These are phyloP conservation scores for Moringa oleifera DNA, from an alignment of 345 rosid species.

Conservation along the genomic window DNA sequence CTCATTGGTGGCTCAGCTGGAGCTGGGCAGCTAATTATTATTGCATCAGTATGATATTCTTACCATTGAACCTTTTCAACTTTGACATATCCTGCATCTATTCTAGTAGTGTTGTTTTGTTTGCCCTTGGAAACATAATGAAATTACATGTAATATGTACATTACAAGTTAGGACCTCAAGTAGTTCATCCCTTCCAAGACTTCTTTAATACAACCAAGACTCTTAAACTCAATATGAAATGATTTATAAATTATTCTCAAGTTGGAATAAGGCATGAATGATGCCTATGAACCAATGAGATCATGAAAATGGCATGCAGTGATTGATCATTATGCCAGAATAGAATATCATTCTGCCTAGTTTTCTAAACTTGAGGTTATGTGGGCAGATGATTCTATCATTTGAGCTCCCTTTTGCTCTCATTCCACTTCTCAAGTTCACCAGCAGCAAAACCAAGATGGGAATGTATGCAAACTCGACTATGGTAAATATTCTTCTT, in stretches of 20 bases:
- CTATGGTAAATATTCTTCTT: constrained; percentile 29
- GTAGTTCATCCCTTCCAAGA: background rate
- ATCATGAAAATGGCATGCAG: background rate
- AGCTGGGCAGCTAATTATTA: constrained; percentile 83
- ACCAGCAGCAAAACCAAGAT: constrained; percentile 86
- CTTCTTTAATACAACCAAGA: background rate
- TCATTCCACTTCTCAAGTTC: constrained; percentile 91
- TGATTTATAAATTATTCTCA: no score
- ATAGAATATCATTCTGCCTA: background rate
- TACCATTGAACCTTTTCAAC: background rate
- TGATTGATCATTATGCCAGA: background rate
- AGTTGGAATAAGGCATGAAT: background rate
- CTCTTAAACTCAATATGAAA: background rate
- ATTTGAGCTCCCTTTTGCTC: constrained; percentile 91
- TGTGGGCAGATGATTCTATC: constrained; percentile 81
- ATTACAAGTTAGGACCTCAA: background rate
- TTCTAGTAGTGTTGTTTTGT: no score
- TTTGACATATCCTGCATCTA: no score
- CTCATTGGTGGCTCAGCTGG: constrained; percentile 88
- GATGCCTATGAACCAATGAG: background rate
- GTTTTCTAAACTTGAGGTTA: constrained; percentile 1
- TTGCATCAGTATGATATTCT: constrained; percentile 63
- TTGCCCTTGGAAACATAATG: background rate
- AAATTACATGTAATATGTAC: background rate
- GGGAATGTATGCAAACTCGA: constrained; percentile 64